Base-by-base conservation (phyloP, 768 basidiomycete species). In the Pulveroboletus sp. region DNA sequence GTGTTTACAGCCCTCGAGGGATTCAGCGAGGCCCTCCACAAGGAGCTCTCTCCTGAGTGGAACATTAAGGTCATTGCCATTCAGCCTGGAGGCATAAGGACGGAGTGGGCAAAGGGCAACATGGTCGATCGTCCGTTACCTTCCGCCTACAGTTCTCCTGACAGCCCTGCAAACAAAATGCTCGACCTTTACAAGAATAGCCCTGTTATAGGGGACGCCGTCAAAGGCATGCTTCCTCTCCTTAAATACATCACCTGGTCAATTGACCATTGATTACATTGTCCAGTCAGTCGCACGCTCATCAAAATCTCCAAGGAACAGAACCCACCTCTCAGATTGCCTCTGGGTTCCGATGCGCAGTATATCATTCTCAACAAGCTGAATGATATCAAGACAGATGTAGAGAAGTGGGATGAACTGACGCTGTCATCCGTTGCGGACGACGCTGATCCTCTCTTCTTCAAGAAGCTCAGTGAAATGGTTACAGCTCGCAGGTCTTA, bases 41-140 rank as follows among this genome's bases (percentile, higher is more conserved):
- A 55, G 37, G 63, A 64, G 23, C 60, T 64, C 0, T 36, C 6
- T 11, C 42, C 61, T 1, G 57, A 63, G 19, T 64, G 63, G 63
- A 64, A 64, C 32, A 65, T 64, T 33, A 63, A 53, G 40, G 39
- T 65, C 7, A 57, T 62, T 25, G 16, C 13, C n/a, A 25, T 57
- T 16, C 57, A 63, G 20, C 60, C 61, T 14, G 61, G 61, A 38
- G 52, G 54, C 0, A 54, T 56, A 33, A 51, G 37, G 39, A 61
- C 60, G 6, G 57, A 59, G 6, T 59, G 60, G 51, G 50, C 44
- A 31, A 61, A 62, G 49, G 27, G 48, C 0, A 61, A 29, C 34
- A 50, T 63, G 54, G 48, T 56, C 27, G 48, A 59, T 11, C 33
- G 38, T 3, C 43, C 50, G 0, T 20, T 63, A 14, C 57, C 57